Base-by-base conservation (phyloP, 148 eudicot genomes). In the Chenopodium suecicum region DNA sequence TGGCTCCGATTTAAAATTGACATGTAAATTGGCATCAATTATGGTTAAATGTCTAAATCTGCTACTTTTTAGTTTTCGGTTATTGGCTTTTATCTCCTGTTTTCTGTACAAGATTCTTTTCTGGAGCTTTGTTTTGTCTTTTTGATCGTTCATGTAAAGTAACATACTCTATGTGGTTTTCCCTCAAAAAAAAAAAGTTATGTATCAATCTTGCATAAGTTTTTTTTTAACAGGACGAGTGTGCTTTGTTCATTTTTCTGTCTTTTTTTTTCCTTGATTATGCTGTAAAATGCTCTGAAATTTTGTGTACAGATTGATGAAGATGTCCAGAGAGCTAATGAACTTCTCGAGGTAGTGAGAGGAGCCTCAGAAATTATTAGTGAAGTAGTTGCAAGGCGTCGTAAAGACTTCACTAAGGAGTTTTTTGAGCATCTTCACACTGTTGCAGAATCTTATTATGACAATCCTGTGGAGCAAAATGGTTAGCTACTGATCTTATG, bases 341-440 rank as follows among this genome's bases (percentile, higher is more conserved):
- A 91, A 84, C 98, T 96, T 74, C 90, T 94, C 74, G 79, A 90
- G 77, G 85, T 84, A 82, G 86, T 94, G 78, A 86, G 81, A 78
- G 87, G 73, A 68, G 86, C 91, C 62, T 85, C 89, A 68, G 89
- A 92, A 37, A 91, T 92, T 85, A 86, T 96, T 19, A 83, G 81
- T 69, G 97, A 92, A 32, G 85, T 92, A 84, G 94, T 96, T 77
- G 86, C 91, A 23, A 91, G 87, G 88, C 97, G 98, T 48, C 99
- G 99, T 68, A 96, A 94, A 90, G 95, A 96, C 82, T 96, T 96
- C 82, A 96, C 99, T 7, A 83, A 90, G 73, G 99, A 96, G 79
- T 96, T 96, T 76, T 96, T 96, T 70, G 74, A 74, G 67, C 99
- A 96, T 91, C 83, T 96, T 85, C 82, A 88, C 72, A 90, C 90